These are phyloP conservation scores for Fistulifera pelliculosa DNA, from an alignment of 108 stramenopile genomes.

Conservation along the genomic window DNA sequence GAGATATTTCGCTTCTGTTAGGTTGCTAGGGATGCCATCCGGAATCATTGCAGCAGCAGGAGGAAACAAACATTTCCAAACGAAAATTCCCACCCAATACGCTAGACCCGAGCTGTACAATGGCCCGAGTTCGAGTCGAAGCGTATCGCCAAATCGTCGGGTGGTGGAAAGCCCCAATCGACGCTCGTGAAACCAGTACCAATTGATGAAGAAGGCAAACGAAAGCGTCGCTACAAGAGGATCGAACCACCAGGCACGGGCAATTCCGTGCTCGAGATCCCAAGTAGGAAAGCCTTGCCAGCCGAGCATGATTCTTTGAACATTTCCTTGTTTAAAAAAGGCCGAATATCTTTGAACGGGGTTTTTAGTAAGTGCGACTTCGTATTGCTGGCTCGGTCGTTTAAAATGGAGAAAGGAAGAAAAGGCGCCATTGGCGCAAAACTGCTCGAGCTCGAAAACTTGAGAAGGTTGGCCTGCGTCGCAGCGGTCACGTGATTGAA, in stretches of 20 bases:
- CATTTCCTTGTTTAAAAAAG: too few species aligned
- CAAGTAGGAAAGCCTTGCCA: slow-evolving; percentile 4
- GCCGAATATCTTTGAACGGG: too few species aligned
- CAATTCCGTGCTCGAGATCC: slow-evolving; percentile 9
- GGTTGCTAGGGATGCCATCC: slow-evolving; percentile 10
- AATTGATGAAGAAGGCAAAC: slow-evolving; percentile 15
- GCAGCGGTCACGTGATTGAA: too few species aligned
- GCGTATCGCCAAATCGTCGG: background rate
- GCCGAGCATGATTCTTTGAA: too few species aligned
- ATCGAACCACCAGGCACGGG: slow-evolving; percentile 27
- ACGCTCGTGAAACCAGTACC: slow-evolving; percentile 17
- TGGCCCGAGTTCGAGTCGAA: background rate
- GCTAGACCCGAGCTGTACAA: slow-evolving; percentile 1
- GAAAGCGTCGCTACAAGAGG: slow-evolving; percentile 13
- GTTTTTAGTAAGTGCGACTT: too few species aligned
- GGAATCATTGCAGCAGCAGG: slow-evolving; percentile 8
- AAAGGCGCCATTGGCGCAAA: too few species aligned
- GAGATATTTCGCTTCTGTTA: background rate
- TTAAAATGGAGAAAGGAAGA: too few species aligned
- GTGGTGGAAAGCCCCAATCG: background rate
- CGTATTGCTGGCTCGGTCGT: too few species aligned
- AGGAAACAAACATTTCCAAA: slow-evolving; percentile 7
- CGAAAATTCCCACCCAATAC: slow-evolving; percentile 24
- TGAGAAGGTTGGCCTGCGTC: too few species aligned
- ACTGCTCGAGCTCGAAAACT: too few species aligned